These are phyloP conservation scores for Ustilago nuda DNA, from an alignment of 1,284 basidiomycete genomes.

Conservation along the genomic window DNA sequence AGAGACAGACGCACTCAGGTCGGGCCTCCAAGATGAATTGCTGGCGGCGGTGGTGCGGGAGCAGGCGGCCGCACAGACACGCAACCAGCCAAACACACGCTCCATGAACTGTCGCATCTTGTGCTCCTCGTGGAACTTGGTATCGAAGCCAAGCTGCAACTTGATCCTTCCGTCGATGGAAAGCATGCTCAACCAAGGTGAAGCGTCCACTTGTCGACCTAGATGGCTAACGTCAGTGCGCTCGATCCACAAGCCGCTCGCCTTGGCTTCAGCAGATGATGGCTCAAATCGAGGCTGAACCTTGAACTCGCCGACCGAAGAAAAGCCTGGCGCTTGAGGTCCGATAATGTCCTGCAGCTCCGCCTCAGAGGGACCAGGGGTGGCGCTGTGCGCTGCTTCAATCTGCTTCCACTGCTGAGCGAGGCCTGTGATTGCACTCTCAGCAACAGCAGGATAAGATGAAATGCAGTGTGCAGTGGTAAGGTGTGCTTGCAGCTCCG, in stretches of 20 bases:
- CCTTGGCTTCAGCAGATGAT: conserved; percentile 4
- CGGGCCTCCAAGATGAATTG: not conserved
- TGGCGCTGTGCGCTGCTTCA: not conserved
- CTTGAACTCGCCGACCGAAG: conserved; percentile 12
- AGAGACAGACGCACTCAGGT: conserved; percentile 6
- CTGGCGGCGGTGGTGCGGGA: not conserved
- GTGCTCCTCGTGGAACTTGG: conserved; percentile 31
- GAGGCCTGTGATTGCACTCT: conserved; percentile 10
- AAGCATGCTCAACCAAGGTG: conserved; percentile 48
- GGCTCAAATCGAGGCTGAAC: conserved; percentile 19
- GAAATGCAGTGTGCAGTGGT: conserved; percentile 31
- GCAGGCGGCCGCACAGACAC: conserved; percentile 25
- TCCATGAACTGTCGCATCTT: conserved; percentile 30
- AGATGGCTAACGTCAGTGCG: conserved; percentile 17
- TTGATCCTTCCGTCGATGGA: conserved; percentile 34
- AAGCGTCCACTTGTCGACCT: conserved; percentile 44
- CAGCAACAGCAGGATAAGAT: conserved; percentile 3
- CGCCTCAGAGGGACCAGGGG: not conserved
- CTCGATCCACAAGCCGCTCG: conserved; percentile 25
- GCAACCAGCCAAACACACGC: conserved; percentile 22
- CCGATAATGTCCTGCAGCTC: conserved; percentile 27
- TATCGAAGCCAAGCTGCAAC: conserved; percentile 39
- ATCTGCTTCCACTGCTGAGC: conserved; percentile 18
- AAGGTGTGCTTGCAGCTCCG: conserved; percentile 28
- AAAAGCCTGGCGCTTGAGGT: conserved; percentile 38